A percentile compares a stretch with the other conserved stretches of the same genome.
phyloP scores from a whole-genome alignment of 371 early-diverging fungal genomes.

The Mortierella sp. region DNA sequence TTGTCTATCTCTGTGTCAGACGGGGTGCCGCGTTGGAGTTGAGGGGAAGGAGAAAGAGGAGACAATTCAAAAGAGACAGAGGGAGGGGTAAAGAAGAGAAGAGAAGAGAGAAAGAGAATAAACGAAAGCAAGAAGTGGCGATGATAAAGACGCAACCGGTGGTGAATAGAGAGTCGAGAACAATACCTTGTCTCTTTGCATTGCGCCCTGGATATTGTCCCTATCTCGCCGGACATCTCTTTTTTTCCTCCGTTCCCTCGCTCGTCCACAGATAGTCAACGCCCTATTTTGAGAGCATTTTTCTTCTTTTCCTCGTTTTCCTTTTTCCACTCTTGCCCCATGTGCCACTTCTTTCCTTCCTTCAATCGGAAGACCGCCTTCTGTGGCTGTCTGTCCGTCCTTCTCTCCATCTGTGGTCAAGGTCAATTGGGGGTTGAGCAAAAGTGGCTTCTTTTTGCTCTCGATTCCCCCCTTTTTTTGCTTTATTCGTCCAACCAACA shows the following conservation, averaged over 20 bases:
- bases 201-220: background rate
- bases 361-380: background rate
- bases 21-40: background rate
- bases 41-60: background rate
- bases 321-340: background rate
- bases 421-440: background rate
- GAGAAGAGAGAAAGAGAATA: background rate
- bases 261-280: background rate
- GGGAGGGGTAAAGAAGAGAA: background rate
- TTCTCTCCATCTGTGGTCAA: background rate
- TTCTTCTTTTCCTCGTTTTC: background rate
- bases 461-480: background rate
- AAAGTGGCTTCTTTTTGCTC: background rate
- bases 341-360: background rate
- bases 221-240: background rate
- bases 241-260: background rate
- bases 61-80: background rate
- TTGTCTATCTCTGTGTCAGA: background rate
- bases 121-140: background rate
- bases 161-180: background rate
- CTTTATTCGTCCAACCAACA: background rate
- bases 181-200: background rate
- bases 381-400: background rate
- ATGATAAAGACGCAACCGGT: background rate
- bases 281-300: constrained; percentile 8